phyloP scores from a whole-genome alignment of 495 filamentous ascomycete species.

The Trichoderma virens region DNA sequence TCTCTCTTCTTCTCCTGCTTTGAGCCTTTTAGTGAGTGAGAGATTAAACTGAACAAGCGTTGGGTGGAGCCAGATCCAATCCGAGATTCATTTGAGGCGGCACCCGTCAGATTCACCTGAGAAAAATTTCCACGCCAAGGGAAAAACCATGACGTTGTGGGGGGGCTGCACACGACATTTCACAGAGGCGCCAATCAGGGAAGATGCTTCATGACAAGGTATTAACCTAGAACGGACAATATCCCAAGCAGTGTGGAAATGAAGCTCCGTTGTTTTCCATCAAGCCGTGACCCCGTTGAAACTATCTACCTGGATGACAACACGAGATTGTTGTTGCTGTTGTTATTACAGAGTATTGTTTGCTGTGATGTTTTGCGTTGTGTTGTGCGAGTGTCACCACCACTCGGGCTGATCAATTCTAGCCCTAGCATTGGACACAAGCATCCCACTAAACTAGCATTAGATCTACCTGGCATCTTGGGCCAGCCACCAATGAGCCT shows the following conservation, averaged over 20 bases:
- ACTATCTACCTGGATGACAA: too few species aligned
- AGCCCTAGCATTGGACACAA: too few species aligned
- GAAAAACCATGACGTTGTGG: background rate
- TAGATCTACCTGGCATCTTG: too few species aligned
- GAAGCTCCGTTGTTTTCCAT: too few species aligned
- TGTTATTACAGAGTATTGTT: too few species aligned
- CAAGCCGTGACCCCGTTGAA: too few species aligned
- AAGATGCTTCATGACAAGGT: background rate
- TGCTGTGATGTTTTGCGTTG: too few species aligned
- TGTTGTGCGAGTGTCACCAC: too few species aligned
- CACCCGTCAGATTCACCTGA: background rate
- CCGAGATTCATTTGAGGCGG: background rate
- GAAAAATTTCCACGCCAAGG: background rate
- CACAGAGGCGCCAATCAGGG: background rate
- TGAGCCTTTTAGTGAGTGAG: background rate
- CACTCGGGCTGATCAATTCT: too few species aligned
- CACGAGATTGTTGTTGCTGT: too few species aligned
- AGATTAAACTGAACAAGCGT: background rate
- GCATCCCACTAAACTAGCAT: too few species aligned
- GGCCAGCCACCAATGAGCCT: too few species aligned
- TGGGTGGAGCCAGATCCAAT: slow-evolving; percentile 6
- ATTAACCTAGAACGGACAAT: background rate
- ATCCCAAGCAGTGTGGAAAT: background rate
- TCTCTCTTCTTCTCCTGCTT: background rate
- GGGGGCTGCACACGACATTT: background rate